A percentile compares a stretch with the other conserved stretches of the same genome.
These are phyloP conservation scores for Metarhizium robertsii DNA, from an alignment of 2,329 filamentous ascomycete genomes.

Conservation along the genomic window DNA sequence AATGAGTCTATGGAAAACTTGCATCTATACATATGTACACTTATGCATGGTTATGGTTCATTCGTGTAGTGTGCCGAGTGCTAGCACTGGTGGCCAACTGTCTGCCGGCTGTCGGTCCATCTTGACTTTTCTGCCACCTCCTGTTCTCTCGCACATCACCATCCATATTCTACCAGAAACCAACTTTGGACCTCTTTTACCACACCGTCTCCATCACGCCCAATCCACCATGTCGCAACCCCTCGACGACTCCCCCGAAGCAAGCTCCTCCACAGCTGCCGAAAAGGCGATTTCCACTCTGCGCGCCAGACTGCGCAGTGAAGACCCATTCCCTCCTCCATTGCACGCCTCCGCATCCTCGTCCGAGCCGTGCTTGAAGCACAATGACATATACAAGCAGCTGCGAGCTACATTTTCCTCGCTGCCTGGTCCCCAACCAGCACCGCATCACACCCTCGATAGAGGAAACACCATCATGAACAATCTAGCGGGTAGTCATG, in stretches of 20 bases:
- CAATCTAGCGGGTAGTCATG: slow-evolving; percentile 2
- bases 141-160: too few species aligned
- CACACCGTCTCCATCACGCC: background rate
- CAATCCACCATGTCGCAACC: background rate
- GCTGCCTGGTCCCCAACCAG: background rate
- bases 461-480: background rate
- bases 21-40: too few species aligned
- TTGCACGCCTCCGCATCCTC: background rate
- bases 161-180: too few species aligned
- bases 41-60: too few species aligned
- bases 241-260: background rate
- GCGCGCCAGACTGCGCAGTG: slow-evolving; percentile 19
- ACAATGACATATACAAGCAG: slow-evolving; percentile 14
- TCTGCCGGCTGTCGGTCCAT: background rate
- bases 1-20: too few species aligned
- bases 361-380: background rate
- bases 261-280: slow-evolving; percentile 4
- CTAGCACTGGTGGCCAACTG: background rate
- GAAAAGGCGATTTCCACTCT: slow-evolving; percentile 10
- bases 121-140: too few species aligned
- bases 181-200: background rate
- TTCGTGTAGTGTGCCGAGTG: too few species aligned
- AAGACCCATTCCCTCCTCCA: slow-evolving; percentile 3
- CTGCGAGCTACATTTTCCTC: slow-evolving; percentile 14
- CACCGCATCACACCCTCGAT: background rate